Base-by-base conservation (phyloP, 768 basidiomycete genomes). In the Termitomyces sp. region DNA sequence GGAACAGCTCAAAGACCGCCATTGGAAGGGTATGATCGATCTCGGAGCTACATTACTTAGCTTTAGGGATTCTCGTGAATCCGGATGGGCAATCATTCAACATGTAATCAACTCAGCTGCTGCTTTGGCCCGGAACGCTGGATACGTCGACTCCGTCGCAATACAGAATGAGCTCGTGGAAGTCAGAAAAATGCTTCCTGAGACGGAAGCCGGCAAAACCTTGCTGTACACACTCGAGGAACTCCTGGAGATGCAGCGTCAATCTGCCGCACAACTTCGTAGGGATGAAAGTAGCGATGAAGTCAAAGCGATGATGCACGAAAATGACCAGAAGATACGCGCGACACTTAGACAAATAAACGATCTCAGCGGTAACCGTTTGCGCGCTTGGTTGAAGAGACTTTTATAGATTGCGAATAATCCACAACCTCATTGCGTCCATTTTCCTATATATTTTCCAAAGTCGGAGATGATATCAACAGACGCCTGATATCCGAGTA, bases 141-240 rank as follows among this genome's bases (percentile, higher is more conserved):
- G 2, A 40, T 53, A 53, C n/a, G 52, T 53, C n/a, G 62, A 64
- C 10, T 55, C 64, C 1, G 55, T 68, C 14, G 51, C 63, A n/a
- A 56, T 68, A 40, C 67, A 71, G 48, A 55, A 64, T 18, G 70
- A 69, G 47, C 55, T 69, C 8, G 66, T 68, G 0, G 63, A 66
- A 30, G 55, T 66, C 35, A 50, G 58, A 16, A 64, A 57, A 13
- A 56, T 60, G 22, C 66, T 71, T 40, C 54, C 59, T 6, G 68
- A 68, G 35, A 69, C 68, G 10, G 53, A 58, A n/a, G 68, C 65
- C 5, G 70, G 66, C 3, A 58, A 56, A 24, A 56, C 58, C 24
- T 52, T 62, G 44, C 58, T 56, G n/a, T 62, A 62, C 26, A 62
- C 61, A 16, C 61, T 62, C 43, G 44, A 59, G 44, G 61, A 62